Evolutionary conservation across 75 land plant genomes (phyloP).

Genomic region (Chamaecyparis obtusa): DNA sequence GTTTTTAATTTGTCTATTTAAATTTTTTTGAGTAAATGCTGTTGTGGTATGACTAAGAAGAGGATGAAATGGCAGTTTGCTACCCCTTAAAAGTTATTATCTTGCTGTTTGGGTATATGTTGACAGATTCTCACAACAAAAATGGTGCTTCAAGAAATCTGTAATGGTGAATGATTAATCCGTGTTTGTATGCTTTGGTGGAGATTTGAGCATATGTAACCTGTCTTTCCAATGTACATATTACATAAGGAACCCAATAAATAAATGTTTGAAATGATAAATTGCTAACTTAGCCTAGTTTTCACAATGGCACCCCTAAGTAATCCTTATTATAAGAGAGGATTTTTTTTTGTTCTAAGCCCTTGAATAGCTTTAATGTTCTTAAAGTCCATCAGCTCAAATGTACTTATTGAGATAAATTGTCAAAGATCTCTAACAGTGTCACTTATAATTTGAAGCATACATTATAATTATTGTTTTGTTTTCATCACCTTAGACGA

Average conservation of each 20-base stretch:
- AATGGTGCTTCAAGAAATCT: background rate
- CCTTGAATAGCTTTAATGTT: background rate
- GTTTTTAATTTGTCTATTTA: background rate
- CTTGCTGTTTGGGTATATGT: background rate
- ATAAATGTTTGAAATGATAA: background rate
- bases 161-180: background rate
- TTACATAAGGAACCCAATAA: background rate
- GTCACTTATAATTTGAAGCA: background rate
- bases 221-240: background rate
- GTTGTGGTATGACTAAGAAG: background rate
- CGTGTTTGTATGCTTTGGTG: background rate
- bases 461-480: background rate
- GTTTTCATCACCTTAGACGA: conserved; percentile 33
- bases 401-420: background rate
- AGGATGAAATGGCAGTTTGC: background rate
- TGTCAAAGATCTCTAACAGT: background rate
- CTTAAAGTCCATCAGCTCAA: background rate
- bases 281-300: conserved; percentile 2
- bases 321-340: background rate
- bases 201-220: background rate
- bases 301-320: background rate
- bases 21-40: background rate
- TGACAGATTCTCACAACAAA: background rate
- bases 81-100: background rate
- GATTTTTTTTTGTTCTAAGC: background rate